Conservation (phyloP, 2,329 filamentous ascomycete genomes). For the Macrophomina pseudophaseolina region DNA sequence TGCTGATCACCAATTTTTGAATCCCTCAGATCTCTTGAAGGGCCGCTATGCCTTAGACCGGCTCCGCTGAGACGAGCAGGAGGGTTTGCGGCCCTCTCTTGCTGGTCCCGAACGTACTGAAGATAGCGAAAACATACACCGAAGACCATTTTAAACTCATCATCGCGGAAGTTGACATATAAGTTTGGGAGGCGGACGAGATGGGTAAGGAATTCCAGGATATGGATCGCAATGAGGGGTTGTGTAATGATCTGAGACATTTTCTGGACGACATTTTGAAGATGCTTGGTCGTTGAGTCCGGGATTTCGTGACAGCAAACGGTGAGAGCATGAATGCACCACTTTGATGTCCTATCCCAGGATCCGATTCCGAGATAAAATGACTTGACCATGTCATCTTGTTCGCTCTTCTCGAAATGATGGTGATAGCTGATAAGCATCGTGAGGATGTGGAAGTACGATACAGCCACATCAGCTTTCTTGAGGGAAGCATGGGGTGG, state of each 20-base stretch:
- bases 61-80: slow-evolving; percentile 42
- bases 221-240: slow-evolving; percentile 87
- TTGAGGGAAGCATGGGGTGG: slow-evolving; percentile 78
- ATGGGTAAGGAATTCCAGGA: slow-evolving; percentile 91
- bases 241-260: slow-evolving; percentile 98
- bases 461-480: slow-evolving; percentile 86
- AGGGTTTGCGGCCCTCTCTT: slow-evolving; percentile 44
- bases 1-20: slow-evolving; percentile 25
- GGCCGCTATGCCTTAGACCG: slow-evolving; percentile 49
- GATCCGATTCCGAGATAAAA: slow-evolving; percentile 85
- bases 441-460: slow-evolving; percentile 83
- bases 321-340: slow-evolving; percentile 91
- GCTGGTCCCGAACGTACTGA: slow-evolving; percentile 78
- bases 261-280: slow-evolving; percentile 85
- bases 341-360: slow-evolving; percentile 86
- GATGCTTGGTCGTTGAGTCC: slow-evolving; percentile 79
- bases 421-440: slow-evolving; percentile 91
- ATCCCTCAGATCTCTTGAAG: slow-evolving; percentile 44
- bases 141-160: slow-evolving; percentile 93
- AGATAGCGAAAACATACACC: slow-evolving; percentile 94
- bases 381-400: slow-evolving; percentile 85
- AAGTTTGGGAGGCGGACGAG: slow-evolving; percentile 83
- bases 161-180: slow-evolving; percentile 86
- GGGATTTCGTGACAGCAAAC: slow-evolving; percentile 96
- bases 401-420: slow-evolving; percentile 80